phyloP scores from a whole-genome alignment of 164 flowering plant species.

The Dillenia suffruticosa region DNA sequence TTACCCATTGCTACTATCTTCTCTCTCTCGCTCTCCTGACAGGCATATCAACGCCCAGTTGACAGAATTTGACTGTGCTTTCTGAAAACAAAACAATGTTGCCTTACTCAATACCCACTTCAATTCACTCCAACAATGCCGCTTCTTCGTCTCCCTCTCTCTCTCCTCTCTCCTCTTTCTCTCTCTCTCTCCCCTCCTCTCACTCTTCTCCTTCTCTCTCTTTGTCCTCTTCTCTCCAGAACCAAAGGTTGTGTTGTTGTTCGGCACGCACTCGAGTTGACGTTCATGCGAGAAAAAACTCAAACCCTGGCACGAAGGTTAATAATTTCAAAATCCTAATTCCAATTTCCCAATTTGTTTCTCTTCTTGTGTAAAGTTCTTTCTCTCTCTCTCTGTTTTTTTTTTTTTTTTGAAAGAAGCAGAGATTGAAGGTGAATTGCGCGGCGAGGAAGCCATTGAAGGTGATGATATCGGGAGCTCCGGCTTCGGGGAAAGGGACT shows the following conservation, averaged over 20 bases:
- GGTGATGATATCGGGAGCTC: slow-evolving; percentile 89
- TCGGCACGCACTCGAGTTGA: neutral
- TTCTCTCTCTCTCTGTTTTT: neutral
- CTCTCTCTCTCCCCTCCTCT: slow-evolving; percentile 6
- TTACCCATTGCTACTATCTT: too few species aligned
- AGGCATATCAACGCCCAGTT: too few species aligned
- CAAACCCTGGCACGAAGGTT: slow-evolving; percentile 22
- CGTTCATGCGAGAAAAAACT: slow-evolving; percentile 8
- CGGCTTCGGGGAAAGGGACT: slow-evolving; percentile 91
- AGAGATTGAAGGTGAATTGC: slow-evolving; percentile 39
- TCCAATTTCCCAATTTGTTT: neutral
- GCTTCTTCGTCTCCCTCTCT: slow-evolving; percentile 13
- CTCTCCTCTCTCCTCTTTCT: slow-evolving; percentile 5
- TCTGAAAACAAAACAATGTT: slow-evolving; percentile 6
- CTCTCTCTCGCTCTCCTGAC: too few species aligned
- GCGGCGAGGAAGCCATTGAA: slow-evolving; percentile 51
- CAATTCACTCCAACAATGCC: slow-evolving; percentile 20
- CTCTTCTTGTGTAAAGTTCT: neutral
- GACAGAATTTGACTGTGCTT: too few species aligned
- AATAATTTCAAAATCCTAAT: neutral
- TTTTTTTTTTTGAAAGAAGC: slow-evolving; percentile 6
- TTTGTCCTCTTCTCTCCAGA: slow-evolving; percentile 8
- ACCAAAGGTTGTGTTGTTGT: slow-evolving; percentile 7
- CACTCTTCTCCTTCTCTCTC: slow-evolving; percentile 17
- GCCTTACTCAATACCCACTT: slow-evolving; percentile 11